Evolutionary conservation across 257 asterid species (phyloP), one percentile per base, ranked within the genome.

Genomic region (Hygrophila difformis): DNA sequence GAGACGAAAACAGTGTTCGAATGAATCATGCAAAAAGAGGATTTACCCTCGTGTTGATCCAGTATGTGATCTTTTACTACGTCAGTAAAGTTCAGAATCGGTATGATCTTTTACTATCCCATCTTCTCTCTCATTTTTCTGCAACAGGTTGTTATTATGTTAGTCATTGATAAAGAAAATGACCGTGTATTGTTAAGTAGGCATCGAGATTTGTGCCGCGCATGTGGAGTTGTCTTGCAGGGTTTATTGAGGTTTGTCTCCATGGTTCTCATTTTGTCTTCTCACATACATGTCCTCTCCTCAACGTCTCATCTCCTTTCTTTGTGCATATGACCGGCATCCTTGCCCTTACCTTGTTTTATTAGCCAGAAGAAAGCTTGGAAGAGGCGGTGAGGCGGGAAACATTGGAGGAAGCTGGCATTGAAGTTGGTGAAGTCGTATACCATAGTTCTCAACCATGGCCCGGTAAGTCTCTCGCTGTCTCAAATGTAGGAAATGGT

Each of bases 201-300:
- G 73, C 96, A 91, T 79, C 93, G 3, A 85, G 96, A 69, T 86
- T 69, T 67, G 98, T 91, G 36, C 98, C 96, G 0, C 96, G 96
- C 55, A 80, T 86, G 93, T 91, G 96, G 96, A 91, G 98, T 61
- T 91, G 98, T 64, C 81, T 91, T 47, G 96, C 98, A 65, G 98
- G 98, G 28, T 89, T 85, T 60, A 85, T 79, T 44, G 96, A 91
- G 94, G 97, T 81, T 46, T 68, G 64, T 49, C 12, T 44, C 60
- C 6, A 20, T 39, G 4, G 43, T 38, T 41, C 44, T 56, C 44
- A 9, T 44, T 9, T 34, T 15, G 38, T 55, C 41, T 28, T 23
- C 23, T 38, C 47, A 31, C 19, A 39, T 26, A 24, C 18, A 18
- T 16, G 16, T 12, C 24, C 7, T 5, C 16, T 10, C n/a, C n/a